phyloP scores from a whole-genome alignment of 805 yeast species.

The Lachancea thermotolerans region DNA sequence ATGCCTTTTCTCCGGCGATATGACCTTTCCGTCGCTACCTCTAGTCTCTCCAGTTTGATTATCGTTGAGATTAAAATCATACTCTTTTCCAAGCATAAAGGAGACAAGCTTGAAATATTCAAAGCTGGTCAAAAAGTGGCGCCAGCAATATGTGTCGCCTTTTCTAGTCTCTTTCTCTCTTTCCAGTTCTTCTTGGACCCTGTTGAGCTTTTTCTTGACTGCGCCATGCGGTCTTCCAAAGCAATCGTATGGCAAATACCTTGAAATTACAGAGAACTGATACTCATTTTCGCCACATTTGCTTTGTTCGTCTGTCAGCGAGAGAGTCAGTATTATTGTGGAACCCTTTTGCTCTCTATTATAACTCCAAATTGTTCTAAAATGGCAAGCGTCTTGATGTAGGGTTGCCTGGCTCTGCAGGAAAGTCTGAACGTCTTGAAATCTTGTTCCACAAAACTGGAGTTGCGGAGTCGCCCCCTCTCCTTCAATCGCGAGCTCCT shows the following conservation, averaged over 20 bases:
- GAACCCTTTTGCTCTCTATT: slow-evolving; percentile 12
- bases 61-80: slow-evolving; percentile 14
- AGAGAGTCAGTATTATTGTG: slow-evolving; percentile 8
- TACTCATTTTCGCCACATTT: neutral
- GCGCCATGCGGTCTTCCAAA: slow-evolving; percentile 3
- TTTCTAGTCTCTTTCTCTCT: slow-evolving; percentile 3
- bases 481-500: slow-evolving; percentile 3
- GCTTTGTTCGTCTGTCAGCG: slow-evolving; percentile 10
- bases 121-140: slow-evolving; percentile 16
- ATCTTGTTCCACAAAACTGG: neutral
- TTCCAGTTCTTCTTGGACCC: slow-evolving; percentile 6
- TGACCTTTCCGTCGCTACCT: slow-evolving; percentile 19
- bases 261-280: slow-evolving; percentile 7
- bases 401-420: slow-evolving; percentile 1
- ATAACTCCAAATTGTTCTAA: slow-evolving; percentile 16
- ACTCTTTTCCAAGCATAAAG: slow-evolving; percentile 14
- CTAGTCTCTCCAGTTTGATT: slow-evolving; percentile 16
- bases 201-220: slow-evolving; percentile 2
- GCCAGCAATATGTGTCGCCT: slow-evolving; percentile 9
- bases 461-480: neutral
- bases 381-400: slow-evolving; percentile 4
- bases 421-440: neutral
- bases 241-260: slow-evolving; percentile 5
- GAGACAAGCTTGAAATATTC: slow-evolving; percentile 17
- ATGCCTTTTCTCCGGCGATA: slow-evolving; percentile 17